Percentiles rank a stretch among this genome's conserved stretches.
Evolutionary conservation across 352 stramenopile genomes (phyloP).

Genomic region (Phytophthora pini): DNA sequence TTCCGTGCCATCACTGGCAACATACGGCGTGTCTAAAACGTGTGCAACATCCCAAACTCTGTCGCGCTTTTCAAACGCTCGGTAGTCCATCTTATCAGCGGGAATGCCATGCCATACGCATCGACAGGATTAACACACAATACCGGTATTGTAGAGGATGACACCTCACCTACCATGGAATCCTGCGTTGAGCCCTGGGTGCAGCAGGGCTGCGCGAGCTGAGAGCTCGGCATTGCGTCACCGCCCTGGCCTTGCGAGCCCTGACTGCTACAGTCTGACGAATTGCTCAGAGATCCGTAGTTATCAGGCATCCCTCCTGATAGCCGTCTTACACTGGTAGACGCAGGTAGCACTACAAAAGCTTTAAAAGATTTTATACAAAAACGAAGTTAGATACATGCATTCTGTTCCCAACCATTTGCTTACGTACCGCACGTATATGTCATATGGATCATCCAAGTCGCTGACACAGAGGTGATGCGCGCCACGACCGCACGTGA

Average conservation of each 20-base stretch:
- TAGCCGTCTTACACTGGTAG: background rate
- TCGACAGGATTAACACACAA: background rate
- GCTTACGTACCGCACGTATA: background rate
- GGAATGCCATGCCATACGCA: background rate
- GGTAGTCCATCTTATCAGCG: background rate
- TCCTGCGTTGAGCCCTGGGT: background rate
- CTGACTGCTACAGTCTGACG: background rate
- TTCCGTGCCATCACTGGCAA: background rate
- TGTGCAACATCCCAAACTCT: conserved; percentile 1
- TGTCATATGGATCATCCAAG: background rate
- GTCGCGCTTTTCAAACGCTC: background rate
- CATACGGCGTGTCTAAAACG: background rate
- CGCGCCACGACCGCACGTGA: background rate
- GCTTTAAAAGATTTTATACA: background rate
- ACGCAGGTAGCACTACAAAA: background rate
- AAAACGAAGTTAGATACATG: background rate
- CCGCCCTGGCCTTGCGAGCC: background rate
- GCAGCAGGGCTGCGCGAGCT: background rate
- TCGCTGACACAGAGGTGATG: conserved; percentile 3
- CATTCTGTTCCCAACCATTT: no score
- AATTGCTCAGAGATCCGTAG: background rate
- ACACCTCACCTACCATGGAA: background rate
- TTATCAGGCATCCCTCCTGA: background rate
- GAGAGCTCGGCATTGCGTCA: background rate
- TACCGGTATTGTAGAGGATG: background rate